phyloP scores from a whole-genome alignment of 805 yeast genomes.

The Saccharomyces jurei region DNA sequence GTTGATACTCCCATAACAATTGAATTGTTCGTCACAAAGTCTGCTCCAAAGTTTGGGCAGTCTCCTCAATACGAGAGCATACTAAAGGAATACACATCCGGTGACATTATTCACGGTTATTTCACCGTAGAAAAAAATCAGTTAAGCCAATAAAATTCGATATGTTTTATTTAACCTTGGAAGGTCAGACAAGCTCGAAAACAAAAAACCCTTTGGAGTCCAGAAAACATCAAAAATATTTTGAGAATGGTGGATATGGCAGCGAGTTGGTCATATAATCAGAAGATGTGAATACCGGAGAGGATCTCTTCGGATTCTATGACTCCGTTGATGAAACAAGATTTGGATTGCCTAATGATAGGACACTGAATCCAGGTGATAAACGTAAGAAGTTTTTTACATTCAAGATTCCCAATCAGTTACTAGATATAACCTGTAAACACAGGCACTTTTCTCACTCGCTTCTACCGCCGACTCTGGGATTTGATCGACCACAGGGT shows the following conservation, averaged over 20 bases:
- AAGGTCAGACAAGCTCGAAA: constrained; percentile 34
- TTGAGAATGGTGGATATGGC: constrained; percentile 40
- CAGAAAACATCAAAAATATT: constrained; percentile 25
- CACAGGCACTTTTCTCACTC: constrained; percentile 28
- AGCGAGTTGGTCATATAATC: constrained; percentile 40
- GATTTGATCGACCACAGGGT: constrained; percentile 19
- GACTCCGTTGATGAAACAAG: constrained; percentile 19
- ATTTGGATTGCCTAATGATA: constrained; percentile 36
- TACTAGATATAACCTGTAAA: constrained; percentile 43
- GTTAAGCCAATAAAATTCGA: constrained; percentile 40
- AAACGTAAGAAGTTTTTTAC: constrained; percentile 47
- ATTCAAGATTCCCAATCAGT: constrained; percentile 43
- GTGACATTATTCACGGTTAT: constrained; percentile 45
- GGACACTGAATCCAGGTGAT: constrained; percentile 36
- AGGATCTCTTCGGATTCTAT: background rate
- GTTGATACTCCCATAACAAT: constrained; percentile 9
- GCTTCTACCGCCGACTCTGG: constrained; percentile 33
- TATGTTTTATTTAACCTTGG: constrained; percentile 46
- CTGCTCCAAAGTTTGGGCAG: constrained; percentile 6
- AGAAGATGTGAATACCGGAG: constrained; percentile 11
- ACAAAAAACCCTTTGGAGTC: constrained; percentile 1
- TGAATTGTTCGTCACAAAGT: constrained; percentile 6
- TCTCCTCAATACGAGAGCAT: constrained; percentile 19
- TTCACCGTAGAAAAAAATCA: constrained; percentile 35
- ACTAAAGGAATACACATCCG: constrained; percentile 40